Conservation (phyloP, 2,329 filamentous ascomycete species). For the Hypocrella siamensis region DNA sequence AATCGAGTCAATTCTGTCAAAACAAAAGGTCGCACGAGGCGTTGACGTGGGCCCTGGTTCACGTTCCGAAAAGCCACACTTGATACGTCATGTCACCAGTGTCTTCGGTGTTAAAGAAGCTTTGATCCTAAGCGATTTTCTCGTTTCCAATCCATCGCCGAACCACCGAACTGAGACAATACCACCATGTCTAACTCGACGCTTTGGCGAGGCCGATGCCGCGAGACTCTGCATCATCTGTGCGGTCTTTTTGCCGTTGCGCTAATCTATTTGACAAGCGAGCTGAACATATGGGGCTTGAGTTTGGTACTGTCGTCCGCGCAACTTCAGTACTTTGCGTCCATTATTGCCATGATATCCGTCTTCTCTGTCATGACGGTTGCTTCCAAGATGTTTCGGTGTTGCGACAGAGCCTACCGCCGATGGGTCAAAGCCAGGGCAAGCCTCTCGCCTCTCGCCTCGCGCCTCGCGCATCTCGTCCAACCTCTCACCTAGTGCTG, state of each 20-base stretch:
- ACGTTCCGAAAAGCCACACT: no score
- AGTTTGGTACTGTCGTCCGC: constrained; percentile 17
- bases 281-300: constrained; percentile 30
- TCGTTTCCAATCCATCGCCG: constrained; percentile 1
- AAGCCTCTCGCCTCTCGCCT: background rate
- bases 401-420: constrained; percentile 13
- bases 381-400: constrained; percentile 6
- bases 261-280: constrained; percentile 22
- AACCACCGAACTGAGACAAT: constrained; percentile 2
- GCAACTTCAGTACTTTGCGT: constrained; percentile 26
- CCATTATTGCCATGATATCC: constrained; percentile 30
- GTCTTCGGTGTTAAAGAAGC: constrained; percentile 2
- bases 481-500: background rate
- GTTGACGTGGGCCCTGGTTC: no score
- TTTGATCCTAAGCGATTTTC: constrained; percentile 1
- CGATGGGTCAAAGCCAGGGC: constrained; percentile 19
- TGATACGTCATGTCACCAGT: constrained; percentile 1
- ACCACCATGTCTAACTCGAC: constrained; percentile 3
- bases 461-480: background rate
- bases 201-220: constrained; percentile 6
- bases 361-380: constrained; percentile 20
- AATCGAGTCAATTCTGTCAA: no score
- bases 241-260: constrained; percentile 15
- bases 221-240: constrained; percentile 2
- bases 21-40: no score